Percentiles rank a stretch among this genome's conserved stretches.
These are phyloP conservation scores for Gossypium gossypioides DNA, from an alignment of 441 rosid species.

Conservation along the genomic window DNA sequence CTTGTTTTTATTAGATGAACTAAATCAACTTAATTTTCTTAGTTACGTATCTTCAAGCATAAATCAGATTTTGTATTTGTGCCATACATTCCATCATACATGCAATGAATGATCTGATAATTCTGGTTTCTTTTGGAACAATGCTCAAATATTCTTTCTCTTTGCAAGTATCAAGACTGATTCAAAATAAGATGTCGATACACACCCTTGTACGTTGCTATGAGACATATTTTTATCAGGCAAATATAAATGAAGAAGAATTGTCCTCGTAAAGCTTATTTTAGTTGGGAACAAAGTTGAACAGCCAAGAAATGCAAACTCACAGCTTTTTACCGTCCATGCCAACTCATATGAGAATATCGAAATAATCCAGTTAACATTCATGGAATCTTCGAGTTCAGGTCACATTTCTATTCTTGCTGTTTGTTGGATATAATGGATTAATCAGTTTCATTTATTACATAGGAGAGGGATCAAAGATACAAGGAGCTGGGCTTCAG, in stretches of 20 bases:
- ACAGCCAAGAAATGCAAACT: background rate
- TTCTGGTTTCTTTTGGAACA: background rate
- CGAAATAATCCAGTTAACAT: background rate
- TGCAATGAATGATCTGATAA: background rate
- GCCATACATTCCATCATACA: background rate
- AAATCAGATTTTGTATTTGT: background rate
- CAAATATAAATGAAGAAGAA: conserved; percentile 6
- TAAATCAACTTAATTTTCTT: background rate
- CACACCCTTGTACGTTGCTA: background rate
- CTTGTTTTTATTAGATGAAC: background rate
- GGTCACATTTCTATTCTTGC: background rate
- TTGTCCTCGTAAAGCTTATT: background rate
- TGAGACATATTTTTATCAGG: conserved; percentile 21
- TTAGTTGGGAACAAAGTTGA: background rate
- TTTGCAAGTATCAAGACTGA: background rate
- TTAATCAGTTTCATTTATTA: conserved; percentile 13
- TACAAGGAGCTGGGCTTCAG: conserved; percentile 93
- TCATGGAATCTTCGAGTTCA: background rate
- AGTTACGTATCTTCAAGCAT: background rate
- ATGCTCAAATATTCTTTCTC: background rate
- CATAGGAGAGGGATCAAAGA: conserved; percentile 89
- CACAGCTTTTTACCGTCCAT: background rate
- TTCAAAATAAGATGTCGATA: background rate
- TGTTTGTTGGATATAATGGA: background rate
- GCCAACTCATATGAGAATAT: background rate